A percentile compares a stretch with the other conserved stretches of the same genome.
phyloP scores from a whole-genome alignment of 192 early-diverging fungal genomes.

The Lunasporangiospora selenospora region DNA sequence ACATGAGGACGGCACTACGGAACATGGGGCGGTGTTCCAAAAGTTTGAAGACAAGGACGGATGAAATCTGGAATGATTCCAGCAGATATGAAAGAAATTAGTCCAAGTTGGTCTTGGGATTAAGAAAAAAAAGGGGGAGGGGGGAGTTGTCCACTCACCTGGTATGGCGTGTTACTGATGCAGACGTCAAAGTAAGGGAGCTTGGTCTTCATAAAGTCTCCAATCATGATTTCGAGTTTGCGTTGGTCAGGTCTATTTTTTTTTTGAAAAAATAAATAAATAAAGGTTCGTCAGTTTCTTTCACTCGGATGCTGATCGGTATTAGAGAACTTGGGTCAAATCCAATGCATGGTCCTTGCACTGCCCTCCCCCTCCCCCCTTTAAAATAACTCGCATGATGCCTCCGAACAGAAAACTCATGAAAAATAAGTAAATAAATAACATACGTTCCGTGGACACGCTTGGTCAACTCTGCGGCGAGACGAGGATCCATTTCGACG shows the following conservation, averaged over 20 bases:
- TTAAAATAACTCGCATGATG: too few species aligned
- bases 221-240: constrained; percentile 93
- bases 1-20: constrained; percentile 96
- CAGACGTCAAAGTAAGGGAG: constrained; percentile 98
- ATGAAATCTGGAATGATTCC: constrained; percentile 95
- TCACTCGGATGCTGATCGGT: too few species aligned
- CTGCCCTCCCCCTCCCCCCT: too few species aligned
- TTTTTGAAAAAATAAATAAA: too few species aligned
- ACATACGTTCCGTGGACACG: constrained; percentile 95
- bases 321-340: too few species aligned
- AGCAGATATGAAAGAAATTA: too few species aligned
- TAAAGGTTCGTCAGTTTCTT: not conserved
- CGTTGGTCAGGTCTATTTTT: constrained; percentile 77
- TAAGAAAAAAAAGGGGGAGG: not conserved
- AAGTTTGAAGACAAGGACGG: constrained; percentile 94
- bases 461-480: constrained; percentile 96
- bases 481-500: constrained; percentile 95
- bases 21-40: constrained; percentile 93
- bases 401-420: too few species aligned
- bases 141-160: constrained; percentile 39
- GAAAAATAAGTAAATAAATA: too few species aligned
- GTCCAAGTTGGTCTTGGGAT: too few species aligned
- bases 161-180: constrained; percentile 98
- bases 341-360: too few species aligned
- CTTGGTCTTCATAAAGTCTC: constrained; percentile 97